Conservation (phyloP, 192 early-diverging fungal genomes). For the Backusella westeae region DNA sequence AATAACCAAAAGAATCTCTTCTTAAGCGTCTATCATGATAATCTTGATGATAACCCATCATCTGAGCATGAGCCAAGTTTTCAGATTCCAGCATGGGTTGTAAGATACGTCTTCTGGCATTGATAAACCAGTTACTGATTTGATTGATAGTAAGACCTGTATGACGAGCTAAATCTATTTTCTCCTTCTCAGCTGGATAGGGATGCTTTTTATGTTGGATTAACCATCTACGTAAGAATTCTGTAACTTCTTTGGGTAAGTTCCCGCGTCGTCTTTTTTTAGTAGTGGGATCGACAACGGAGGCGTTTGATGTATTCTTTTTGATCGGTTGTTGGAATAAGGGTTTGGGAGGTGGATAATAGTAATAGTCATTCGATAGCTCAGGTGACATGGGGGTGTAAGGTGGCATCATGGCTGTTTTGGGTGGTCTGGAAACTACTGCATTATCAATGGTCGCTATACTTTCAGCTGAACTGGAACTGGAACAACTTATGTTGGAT, state of each 20-base stretch:
- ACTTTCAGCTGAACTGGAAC: constrained; percentile 17
- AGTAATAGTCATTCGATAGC: constrained; percentile 1
- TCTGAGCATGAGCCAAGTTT: not conserved
- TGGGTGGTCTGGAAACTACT: not conserved
- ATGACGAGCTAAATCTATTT: constrained; percentile 39
- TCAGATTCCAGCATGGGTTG: constrained; percentile 45
- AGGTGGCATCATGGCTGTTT: not conserved
- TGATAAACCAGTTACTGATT: constrained; percentile 65
- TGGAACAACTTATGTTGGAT: constrained; percentile 9
- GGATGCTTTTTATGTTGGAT: constrained; percentile 50
- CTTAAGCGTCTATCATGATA: not conserved
- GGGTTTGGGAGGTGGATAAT: not conserved
- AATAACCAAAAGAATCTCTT: not conserved
- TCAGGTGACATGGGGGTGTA: constrained; percentile 11
- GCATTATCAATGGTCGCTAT: constrained; percentile 10
- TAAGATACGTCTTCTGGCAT: constrained; percentile 53
- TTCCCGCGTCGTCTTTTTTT: constrained; percentile 41
- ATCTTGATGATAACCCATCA: constrained; percentile 7
- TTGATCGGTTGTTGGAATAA: constrained; percentile 7
- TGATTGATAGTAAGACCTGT: constrained; percentile 56
- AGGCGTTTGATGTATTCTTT: not conserved
- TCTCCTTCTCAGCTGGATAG: constrained; percentile 56
- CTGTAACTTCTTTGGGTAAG: constrained; percentile 40
- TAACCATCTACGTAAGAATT: constrained; percentile 50
- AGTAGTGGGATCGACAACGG: not conserved